Conservation (phyloP, 202 grass and related monocot genomes). For the Eragrostis tef region DNA sequence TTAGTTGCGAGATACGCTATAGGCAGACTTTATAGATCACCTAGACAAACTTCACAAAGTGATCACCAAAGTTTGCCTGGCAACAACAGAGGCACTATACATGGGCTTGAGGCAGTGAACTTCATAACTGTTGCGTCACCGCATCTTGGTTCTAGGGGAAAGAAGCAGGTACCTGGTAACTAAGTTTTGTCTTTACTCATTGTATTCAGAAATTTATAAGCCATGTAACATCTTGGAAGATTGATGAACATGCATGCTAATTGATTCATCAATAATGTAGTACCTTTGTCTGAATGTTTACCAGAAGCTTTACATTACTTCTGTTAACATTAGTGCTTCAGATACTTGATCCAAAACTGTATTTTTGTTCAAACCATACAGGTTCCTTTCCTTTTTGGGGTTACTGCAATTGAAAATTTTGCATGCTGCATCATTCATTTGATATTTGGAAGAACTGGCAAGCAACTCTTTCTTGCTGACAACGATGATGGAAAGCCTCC, state of each 20-base stretch:
- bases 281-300: neutral
- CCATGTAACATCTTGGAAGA: neutral
- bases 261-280: constrained; percentile 15
- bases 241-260: neutral
- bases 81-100: constrained; percentile 58
- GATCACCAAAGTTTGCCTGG: constrained; percentile 49
- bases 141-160: constrained; percentile 99
- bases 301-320: constrained; percentile 21
- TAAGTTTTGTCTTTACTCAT: constrained; percentile 10
- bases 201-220: constrained; percentile 20
- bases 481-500: constrained; percentile 80
- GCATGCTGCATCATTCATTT: constrained; percentile 84
- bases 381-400: constrained; percentile 98
- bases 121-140: constrained; percentile 92
- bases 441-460: constrained; percentile 96
- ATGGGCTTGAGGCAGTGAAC: constrained; percentile 88
- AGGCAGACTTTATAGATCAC: constrained; percentile 76
- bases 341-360: constrained; percentile 19
- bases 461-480: constrained; percentile 90
- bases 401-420: constrained; percentile 81
- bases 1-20: constrained; percentile 94
- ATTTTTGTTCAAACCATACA: constrained; percentile 45
- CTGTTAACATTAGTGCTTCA: neutral
- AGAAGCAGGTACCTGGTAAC: constrained; percentile 66
- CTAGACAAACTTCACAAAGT: constrained; percentile 47